Base-by-base conservation (phyloP, 352 stramenopile genomes). In the Pythium oligandrum region DNA sequence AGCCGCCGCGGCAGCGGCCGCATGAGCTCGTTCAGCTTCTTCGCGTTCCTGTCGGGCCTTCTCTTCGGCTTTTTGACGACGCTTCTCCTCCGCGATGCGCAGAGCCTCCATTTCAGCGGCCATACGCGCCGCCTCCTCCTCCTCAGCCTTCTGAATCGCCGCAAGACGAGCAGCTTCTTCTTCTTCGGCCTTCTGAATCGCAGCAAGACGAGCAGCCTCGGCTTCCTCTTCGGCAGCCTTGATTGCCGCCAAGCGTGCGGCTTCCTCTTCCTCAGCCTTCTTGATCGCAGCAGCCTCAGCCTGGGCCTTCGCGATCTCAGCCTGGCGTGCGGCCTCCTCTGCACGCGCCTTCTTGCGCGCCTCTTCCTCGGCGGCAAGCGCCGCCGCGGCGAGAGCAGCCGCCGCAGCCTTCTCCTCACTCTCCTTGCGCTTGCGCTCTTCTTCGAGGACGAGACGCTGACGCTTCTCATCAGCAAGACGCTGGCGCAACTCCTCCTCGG, bases 401-500 rank as follows among this genome's bases (percentile, higher is more conserved):
- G 67, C 55, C 34, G 44, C 51, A 42, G 59, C 48, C 30, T 56
- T 51, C 33, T 70, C 53, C 12, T 70, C 57, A 26, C 33, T 35
- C 34, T 48, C 38, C 48, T 48, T 53, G 51, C 32, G 35, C 48
- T 49, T 54, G 4, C 48, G 48, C 48, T 54, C 48, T 30, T 53
- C 44, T 6, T 54, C 12, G 32, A 40, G 4, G 39, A 12, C 46
- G 31, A 65, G 67, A 6, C 61, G 68, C 10, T 57, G 56, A 26
- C 68, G 71, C 43, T 79, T 64, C 12, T 77, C 78, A 4, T 67
- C 70, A 8, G 75, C 77, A 40, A 82, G 64, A 31, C 78, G 72
- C 59, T 70, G 63, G 26, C 75, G 74, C 4, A 89, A 42, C 48
- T 66, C 76, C 49, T 80, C 67, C 57, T 91, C 78, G 0, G 72